A percentile compares a stretch with the other conserved stretches of the same genome.
Evolutionary conservation across 352 stramenopile species (phyloP).

Genomic region (Pythium apleroticum): DNA sequence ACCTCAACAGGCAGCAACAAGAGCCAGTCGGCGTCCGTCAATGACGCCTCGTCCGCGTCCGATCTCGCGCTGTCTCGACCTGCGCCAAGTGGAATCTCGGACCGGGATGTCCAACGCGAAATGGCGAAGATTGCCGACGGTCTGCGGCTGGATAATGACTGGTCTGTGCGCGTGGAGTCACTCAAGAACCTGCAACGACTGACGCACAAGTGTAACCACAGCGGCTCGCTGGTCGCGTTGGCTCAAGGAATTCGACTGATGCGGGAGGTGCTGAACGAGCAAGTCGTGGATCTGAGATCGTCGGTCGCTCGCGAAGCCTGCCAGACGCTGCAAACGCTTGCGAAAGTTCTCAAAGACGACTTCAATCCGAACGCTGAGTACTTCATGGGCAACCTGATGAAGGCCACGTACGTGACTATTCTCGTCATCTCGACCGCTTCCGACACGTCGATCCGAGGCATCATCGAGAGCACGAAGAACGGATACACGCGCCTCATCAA

Average conservation of each 20-base stretch:
- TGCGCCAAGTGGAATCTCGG: constrained; percentile 32
- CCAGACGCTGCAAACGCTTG: constrained; percentile 62
- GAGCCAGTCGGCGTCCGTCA: constrained; percentile 19
- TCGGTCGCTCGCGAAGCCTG: constrained; percentile 78
- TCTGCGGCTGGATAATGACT: constrained; percentile 67
- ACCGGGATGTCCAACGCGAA: constrained; percentile 65
- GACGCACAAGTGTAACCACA: constrained; percentile 40
- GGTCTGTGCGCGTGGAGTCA: constrained; percentile 72
- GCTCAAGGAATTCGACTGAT: constrained; percentile 47
- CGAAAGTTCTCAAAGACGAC: constrained; percentile 59
- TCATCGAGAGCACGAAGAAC: constrained; percentile 76
- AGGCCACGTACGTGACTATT: constrained; percentile 87
- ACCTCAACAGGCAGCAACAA: constrained; percentile 41
- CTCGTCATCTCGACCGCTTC: constrained; percentile 80
- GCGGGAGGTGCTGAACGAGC: constrained; percentile 64
- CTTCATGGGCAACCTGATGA: constrained; percentile 69
- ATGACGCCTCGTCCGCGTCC: constrained; percentile 6
- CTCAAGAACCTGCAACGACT: constrained; percentile 68
- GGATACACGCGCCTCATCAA: constrained; percentile 69
- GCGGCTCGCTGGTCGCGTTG: constrained; percentile 33
- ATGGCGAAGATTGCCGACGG: constrained; percentile 54
- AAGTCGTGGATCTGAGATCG: constrained; percentile 79
- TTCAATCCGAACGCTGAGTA: constrained; percentile 80
- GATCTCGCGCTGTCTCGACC: not conserved
- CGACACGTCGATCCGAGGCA: constrained; percentile 63